A percentile compares a stretch with the other conserved stretches of the same genome.
Evolutionary conservation across 164 flowering plant genomes (phyloP).

Genomic region (Nelumbo lutea): DNA sequence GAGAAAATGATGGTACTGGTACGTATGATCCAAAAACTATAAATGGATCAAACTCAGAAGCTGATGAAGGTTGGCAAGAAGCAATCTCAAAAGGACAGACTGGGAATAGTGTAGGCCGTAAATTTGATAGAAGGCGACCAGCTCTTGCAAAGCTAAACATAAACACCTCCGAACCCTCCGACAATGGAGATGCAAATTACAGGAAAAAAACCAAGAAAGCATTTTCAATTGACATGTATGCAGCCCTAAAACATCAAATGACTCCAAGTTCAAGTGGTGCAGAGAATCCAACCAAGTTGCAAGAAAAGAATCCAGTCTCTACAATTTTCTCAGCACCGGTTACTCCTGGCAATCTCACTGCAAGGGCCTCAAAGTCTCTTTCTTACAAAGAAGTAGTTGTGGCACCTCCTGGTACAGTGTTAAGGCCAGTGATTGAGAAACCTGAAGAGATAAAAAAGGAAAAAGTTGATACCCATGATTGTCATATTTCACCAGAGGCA

Average conservation of each 20-base stretch:
- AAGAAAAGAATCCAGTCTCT: too few relatives aligned
- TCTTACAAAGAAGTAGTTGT: conserved; percentile 92
- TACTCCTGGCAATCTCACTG: conserved; percentile 38
- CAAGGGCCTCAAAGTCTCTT: conserved; percentile 42
- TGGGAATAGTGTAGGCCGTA: conserved; percentile 29
- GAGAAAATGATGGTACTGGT: too few relatives aligned
- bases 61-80: conserved; percentile 91
- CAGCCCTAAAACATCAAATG: too few relatives aligned
- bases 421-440: conserved; percentile 57
- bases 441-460: conserved; percentile 30
- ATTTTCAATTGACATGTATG: too few relatives aligned
- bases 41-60: conserved; percentile 19
- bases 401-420: conserved; percentile 87
- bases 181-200: conserved; percentile 34
- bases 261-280: too few relatives aligned
- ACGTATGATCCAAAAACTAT: too few relatives aligned
- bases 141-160: conserved; percentile 67
- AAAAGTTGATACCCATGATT: conserved; percentile 21
- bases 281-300: too few relatives aligned
- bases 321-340: conserved; percentile 32
- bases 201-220: conserved; percentile 18
- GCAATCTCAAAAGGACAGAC: conserved; percentile 69
- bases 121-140: conserved; percentile 53
- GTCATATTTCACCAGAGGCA: conserved; percentile 19
- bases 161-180: conserved; percentile 30